phyloP scores from a whole-genome alignment of 306 rosid species.

The Echinosophora koreensis region DNA sequence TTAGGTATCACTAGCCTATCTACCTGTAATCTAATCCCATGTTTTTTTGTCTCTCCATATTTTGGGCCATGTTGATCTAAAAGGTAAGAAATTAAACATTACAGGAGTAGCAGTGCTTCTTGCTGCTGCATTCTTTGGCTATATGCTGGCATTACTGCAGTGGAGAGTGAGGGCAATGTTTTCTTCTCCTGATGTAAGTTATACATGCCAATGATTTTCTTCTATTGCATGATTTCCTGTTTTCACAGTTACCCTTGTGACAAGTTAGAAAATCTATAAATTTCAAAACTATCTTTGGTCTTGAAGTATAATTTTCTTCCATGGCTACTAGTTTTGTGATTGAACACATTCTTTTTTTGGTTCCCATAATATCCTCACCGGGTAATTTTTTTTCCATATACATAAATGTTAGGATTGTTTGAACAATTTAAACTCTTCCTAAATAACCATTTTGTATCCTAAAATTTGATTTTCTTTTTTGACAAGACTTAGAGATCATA shows the following conservation, averaged over 20 bases:
- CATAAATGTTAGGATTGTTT: not conserved
- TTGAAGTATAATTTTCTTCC: too few species aligned
- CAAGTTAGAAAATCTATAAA: conserved; percentile 2
- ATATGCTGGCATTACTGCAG: conserved; percentile 86
- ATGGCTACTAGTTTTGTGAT: too few species aligned
- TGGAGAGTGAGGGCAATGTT: conserved; percentile 78
- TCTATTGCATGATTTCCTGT: conserved; percentile 8
- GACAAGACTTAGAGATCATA: too few species aligned
- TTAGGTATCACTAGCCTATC: conserved; percentile 63
- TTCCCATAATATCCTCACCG: too few species aligned
- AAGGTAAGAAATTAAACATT: conserved; percentile 13
- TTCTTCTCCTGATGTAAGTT: conserved; percentile 73
- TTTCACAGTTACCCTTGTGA: conserved; percentile 5
- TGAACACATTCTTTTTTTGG: too few species aligned
- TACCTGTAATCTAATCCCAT: conserved; percentile 24
- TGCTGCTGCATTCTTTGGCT: conserved; percentile 83
- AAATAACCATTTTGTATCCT: not conserved
- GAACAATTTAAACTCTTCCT: not conserved
- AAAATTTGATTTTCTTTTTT: not conserved
- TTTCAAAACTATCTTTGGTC: not conserved
- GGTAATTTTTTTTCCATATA: too few species aligned
- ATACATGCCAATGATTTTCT: not conserved
- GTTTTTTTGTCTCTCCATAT: not conserved
- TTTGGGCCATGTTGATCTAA: conserved; percentile 38
- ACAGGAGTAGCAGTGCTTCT: conserved; percentile 79